Conservation (phyloP, 2,329 filamentous ascomycete genomes). For the Sporothrix protearum region DNA sequence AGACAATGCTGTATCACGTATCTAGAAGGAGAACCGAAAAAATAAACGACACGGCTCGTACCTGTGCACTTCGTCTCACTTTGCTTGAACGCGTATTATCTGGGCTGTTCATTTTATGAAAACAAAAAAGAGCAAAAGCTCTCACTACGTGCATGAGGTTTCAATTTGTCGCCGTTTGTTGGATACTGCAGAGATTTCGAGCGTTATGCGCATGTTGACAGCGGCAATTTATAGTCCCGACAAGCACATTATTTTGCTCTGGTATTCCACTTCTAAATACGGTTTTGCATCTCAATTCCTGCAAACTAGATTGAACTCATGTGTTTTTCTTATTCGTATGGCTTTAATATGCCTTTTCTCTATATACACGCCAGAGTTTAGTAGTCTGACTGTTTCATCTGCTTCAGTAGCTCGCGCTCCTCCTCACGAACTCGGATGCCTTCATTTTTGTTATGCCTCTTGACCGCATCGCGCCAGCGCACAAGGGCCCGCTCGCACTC, state of each 20-base stretch:
- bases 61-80: neutral
- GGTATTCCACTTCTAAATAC: too few species aligned
- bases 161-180: neutral
- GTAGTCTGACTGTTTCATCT: neutral
- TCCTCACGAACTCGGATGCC: neutral
- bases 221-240: neutral
- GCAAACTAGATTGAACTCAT: neutral
- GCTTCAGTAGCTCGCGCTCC: too few species aligned
- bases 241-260: neutral
- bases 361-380: neutral
- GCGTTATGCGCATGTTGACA: neutral
- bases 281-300: too few species aligned
- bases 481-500: constrained; percentile 29
- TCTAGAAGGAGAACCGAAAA: neutral
- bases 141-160: neutral
- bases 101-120: neutral
- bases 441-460: neutral
- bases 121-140: neutral
- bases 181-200: neutral
- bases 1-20: neutral
- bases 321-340: neutral
- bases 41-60: neutral
- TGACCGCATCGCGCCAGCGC: constrained; percentile 31
- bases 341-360: neutral
- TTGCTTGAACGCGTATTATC: neutral